Conservation (phyloP, 352 stramenopile genomes). For the Phytophthora meadii region DNA sequence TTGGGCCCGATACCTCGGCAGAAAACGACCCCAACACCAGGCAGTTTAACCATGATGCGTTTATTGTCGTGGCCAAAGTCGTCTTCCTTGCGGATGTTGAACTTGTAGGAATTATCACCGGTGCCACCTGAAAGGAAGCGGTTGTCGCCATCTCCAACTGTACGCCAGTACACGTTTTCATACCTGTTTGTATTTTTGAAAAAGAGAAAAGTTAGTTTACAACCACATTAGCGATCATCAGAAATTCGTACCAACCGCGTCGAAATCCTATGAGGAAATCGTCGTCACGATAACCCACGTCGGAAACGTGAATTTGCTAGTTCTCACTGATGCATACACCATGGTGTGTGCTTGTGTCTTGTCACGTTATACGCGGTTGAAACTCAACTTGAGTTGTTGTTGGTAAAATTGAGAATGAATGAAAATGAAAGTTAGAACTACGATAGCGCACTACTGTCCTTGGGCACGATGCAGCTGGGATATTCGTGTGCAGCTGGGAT, state of each 20-base stretch:
- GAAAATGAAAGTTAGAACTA: too few species aligned
- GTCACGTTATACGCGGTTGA: too few species aligned
- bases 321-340: too few species aligned
- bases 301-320: not conserved
- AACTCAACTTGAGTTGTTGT: too few species aligned
- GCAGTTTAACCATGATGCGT: conserved; percentile 23
- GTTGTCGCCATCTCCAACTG: not conserved
- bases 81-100: conserved; percentile 20
- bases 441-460: too few species aligned
- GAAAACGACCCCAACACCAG: conserved; percentile 18
- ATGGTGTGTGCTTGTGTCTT: too few species aligned
- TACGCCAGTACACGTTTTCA: conserved; percentile 11
- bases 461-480: too few species aligned
- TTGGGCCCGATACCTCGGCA: conserved; percentile 15
- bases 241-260: conserved; percentile 18
- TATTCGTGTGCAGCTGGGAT: too few species aligned
- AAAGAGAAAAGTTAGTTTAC: not conserved
- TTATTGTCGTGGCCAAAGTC: conserved; percentile 22
- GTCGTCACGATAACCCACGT: conserved; percentile 22
- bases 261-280: conserved; percentile 24
- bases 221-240: not conserved
- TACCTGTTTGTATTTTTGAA: conserved; percentile 6
- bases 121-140: conserved; percentile 13
- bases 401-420: too few species aligned
- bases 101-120: conserved; percentile 6